Evolutionary conservation across 352 stramenopile species (phyloP).

Genomic region (Phytophthora brassicae): DNA sequence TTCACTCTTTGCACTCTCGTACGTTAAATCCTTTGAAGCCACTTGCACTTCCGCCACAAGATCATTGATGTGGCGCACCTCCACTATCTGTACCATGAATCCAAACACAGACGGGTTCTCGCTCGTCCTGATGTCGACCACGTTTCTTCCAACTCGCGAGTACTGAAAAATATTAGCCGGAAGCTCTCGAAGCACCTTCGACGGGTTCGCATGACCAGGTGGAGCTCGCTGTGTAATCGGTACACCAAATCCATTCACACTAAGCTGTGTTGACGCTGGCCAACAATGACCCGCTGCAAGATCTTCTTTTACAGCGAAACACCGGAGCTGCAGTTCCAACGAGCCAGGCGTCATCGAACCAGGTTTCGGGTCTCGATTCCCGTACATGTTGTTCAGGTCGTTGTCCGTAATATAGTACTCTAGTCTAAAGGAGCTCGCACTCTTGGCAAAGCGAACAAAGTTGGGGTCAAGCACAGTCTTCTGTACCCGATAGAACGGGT

Average conservation of each 20-base stretch:
- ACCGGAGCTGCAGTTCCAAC: slow-evolving; percentile 79
- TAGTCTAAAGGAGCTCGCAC: slow-evolving; percentile 49
- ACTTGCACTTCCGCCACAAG: slow-evolving; percentile 64
- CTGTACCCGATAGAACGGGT: slow-evolving; percentile 69
- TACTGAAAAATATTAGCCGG: slow-evolving; percentile 76
- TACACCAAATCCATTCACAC: slow-evolving; percentile 72
- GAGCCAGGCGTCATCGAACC: slow-evolving; percentile 56
- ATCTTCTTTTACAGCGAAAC: slow-evolving; percentile 75
- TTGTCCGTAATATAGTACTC: slow-evolving; percentile 71
- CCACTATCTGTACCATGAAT: slow-evolving; percentile 76
- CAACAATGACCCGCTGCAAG: slow-evolving; percentile 71
- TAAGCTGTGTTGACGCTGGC: slow-evolving; percentile 66
- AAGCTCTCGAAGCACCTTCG: slow-evolving; percentile 78
- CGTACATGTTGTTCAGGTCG: slow-evolving; percentile 76
- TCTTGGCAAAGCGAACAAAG: slow-evolving; percentile 70
- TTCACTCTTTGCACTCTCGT: slow-evolving; percentile 69
- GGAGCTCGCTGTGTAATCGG: slow-evolving; percentile 68
- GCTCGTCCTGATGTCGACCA: slow-evolving; percentile 70
- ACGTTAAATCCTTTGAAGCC: slow-evolving; percentile 66
- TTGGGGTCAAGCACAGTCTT: slow-evolving; percentile 54
- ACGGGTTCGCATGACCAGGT: slow-evolving; percentile 74
- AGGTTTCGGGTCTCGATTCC: slow-evolving; percentile 48
- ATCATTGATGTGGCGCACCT: slow-evolving; percentile 62
- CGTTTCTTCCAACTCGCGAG: slow-evolving; percentile 67
- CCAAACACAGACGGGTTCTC: slow-evolving; percentile 66